A percentile compares a stretch with the other conserved stretches of the same genome.
These are phyloP conservation scores for Diutina neorugosa DNA, from an alignment of 1,139 yeast species.

Conservation along the genomic window DNA sequence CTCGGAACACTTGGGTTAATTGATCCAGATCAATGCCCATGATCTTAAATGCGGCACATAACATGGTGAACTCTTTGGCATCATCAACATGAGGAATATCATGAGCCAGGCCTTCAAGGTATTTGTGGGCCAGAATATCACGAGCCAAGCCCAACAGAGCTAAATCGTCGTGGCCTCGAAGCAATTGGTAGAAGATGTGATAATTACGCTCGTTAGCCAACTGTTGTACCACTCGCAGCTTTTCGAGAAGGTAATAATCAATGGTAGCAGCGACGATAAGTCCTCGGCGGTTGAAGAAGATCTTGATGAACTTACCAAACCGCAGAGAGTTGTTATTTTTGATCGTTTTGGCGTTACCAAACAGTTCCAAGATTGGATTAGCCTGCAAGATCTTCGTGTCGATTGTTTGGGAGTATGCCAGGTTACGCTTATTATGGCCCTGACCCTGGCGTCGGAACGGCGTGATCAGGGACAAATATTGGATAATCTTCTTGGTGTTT, in stretches of 20 bases:
- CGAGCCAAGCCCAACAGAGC: slow-evolving; percentile 39
- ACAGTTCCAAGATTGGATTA: slow-evolving; percentile 89
- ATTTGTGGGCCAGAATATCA: slow-evolving; percentile 38
- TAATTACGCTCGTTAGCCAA: slow-evolving; percentile 72
- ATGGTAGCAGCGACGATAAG: slow-evolving; percentile 80
- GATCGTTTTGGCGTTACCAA: slow-evolving; percentile 95
- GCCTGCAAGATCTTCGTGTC: slow-evolving; percentile 87
- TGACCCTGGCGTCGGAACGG: slow-evolving; percentile 18
- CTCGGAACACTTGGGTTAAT: slow-evolving; percentile 46
- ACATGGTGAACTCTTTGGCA: slow-evolving; percentile 45
- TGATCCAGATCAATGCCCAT: slow-evolving; percentile 59
- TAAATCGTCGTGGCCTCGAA: slow-evolving; percentile 50
- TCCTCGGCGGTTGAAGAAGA: slow-evolving; percentile 57
- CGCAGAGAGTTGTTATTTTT: slow-evolving; percentile 92
- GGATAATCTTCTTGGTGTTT: slow-evolving; percentile 91
- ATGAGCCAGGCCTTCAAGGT: slow-evolving; percentile 42
- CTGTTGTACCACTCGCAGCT: slow-evolving; percentile 85
- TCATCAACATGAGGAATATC: slow-evolving; percentile 68
- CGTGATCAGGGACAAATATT: slow-evolving; percentile 66
- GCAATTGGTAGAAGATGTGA: slow-evolving; percentile 81
- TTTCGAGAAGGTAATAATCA: slow-evolving; percentile 89
- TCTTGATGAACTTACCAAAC: slow-evolving; percentile 91
- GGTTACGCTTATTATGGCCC: slow-evolving; percentile 1
- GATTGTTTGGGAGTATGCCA: slow-evolving; percentile 18
- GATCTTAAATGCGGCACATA: slow-evolving; percentile 55